These are phyloP conservation scores for Penicillium carneum DNA, from an alignment of 2,329 filamentous ascomycete species.

Conservation along the genomic window DNA sequence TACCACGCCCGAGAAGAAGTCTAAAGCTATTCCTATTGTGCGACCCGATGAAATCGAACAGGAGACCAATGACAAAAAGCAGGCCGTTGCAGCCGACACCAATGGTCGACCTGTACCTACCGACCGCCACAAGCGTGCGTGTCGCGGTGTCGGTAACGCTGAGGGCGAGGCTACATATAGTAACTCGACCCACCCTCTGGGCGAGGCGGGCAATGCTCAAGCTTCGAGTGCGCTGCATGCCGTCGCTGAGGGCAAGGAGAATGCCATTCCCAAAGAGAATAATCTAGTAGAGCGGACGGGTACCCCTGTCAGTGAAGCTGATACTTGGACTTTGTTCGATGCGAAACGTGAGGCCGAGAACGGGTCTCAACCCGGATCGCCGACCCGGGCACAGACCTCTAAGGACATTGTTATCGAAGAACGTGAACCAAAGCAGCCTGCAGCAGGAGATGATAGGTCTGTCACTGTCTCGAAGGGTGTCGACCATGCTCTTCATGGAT, in stretches of 20 bases:
- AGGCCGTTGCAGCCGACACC: slow-evolving; percentile 59
- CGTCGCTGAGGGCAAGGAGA: slow-evolving; percentile 49
- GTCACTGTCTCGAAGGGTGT: slow-evolving; percentile 16
- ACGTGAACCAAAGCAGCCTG: slow-evolving; percentile 23
- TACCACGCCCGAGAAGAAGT: slow-evolving; percentile 71
- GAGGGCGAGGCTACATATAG: slow-evolving; percentile 80
- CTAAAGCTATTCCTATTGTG: slow-evolving; percentile 84
- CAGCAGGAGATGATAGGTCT: slow-evolving; percentile 10
- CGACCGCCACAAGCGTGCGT: slow-evolving; percentile 77
- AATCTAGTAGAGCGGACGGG: slow-evolving; percentile 37
- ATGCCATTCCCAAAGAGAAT: slow-evolving; percentile 51
- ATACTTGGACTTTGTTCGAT: slow-evolving; percentile 68
- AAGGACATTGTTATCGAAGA: slow-evolving; percentile 26
- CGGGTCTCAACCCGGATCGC: slow-evolving; percentile 62
- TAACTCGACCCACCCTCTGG: slow-evolving; percentile 50
- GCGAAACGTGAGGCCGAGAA: slow-evolving; percentile 59
- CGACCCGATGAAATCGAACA: slow-evolving; percentile 65
- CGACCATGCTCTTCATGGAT: slow-evolving; percentile 31
- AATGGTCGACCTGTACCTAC: slow-evolving; percentile 70
- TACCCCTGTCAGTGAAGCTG: slow-evolving; percentile 48
- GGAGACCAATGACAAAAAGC: slow-evolving; percentile 46
- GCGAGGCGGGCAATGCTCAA: slow-evolving; percentile 43
- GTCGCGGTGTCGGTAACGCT: slow-evolving; percentile 68
- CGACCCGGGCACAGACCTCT: slow-evolving; percentile 39
- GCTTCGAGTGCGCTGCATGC: slow-evolving; percentile 36